A percentile compares a stretch with the other conserved stretches of the same genome.
These are phyloP conservation scores for Globisporangium middletonii DNA, from an alignment of 352 stramenopile species.

Conservation along the genomic window DNA sequence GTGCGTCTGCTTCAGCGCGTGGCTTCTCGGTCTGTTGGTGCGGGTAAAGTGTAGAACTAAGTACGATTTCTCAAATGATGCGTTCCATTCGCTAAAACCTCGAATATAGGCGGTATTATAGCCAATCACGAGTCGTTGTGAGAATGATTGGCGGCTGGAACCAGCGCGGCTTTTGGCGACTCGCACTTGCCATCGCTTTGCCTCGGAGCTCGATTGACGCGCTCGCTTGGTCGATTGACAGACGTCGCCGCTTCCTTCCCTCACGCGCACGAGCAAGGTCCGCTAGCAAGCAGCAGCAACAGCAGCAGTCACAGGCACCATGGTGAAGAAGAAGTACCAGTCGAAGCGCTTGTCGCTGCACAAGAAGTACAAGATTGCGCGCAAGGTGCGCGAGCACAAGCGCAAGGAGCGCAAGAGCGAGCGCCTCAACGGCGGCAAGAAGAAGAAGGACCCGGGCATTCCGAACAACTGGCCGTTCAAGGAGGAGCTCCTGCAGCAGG, in stretches of 20 bases:
- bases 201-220: neutral
- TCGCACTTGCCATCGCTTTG: neutral
- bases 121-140: neutral
- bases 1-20: neutral
- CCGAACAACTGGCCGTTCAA: conserved; percentile 99
- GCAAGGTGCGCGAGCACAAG: conserved; percentile 92
- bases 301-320: conserved; percentile 25
- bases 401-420: conserved; percentile 93
- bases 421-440: conserved; percentile 84
- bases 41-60: no score
- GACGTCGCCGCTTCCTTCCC: neutral
- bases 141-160: conserved; percentile 38
- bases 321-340: conserved; percentile 99
- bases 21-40: no score
- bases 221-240: neutral
- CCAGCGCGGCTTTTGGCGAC: conserved; percentile 8
- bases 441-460: conserved; percentile 97
- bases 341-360: conserved; percentile 96
- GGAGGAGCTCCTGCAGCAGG: conserved; percentile 88
- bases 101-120: conserved; percentile 1
- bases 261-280: neutral
- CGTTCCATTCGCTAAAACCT: no score
- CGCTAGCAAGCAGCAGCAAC: conserved; percentile 3
- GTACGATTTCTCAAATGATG: no score
- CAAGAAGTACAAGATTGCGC: conserved; percentile 98